Evolutionary conservation across 768 basidiomycete genomes (phyloP).

Genomic region (Tylopilus rubrobrunneus): DNA sequence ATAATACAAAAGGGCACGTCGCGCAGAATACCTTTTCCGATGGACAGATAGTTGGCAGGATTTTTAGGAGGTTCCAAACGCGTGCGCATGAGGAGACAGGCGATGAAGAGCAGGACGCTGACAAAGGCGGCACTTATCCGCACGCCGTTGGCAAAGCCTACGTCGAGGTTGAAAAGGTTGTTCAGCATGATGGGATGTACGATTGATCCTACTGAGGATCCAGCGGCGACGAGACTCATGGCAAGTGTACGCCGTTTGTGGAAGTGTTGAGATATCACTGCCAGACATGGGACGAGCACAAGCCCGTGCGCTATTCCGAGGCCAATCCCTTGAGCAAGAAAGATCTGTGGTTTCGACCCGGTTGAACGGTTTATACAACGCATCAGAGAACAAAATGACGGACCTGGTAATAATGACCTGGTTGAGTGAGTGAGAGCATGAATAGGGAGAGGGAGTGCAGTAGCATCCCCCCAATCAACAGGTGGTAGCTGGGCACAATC

Average conservation of each 20-base stretch:
- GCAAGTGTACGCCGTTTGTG: constrained; percentile 37
- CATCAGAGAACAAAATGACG: constrained; percentile 3
- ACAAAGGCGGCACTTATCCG: constrained; percentile 44
- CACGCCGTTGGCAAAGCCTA: constrained; percentile 46
- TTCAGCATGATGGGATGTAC: constrained; percentile 33
- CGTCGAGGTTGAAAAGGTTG: constrained; percentile 12
- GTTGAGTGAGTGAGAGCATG: constrained; percentile 43
- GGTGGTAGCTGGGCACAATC: constrained; percentile 32
- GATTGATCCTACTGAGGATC: constrained; percentile 30
- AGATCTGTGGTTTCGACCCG: constrained; percentile 30
- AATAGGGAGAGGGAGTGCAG: constrained; percentile 40
- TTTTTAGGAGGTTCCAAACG: constrained; percentile 34
- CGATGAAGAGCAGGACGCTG: constrained; percentile 33
- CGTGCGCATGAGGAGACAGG: constrained; percentile 34
- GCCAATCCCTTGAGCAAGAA: constrained; percentile 47
- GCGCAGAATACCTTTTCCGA: constrained; percentile 11
- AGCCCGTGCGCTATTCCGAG: constrained; percentile 45
- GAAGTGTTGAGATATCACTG: constrained; percentile 46
- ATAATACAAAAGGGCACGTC: constrained; percentile 20
- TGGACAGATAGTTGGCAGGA: constrained; percentile 11
- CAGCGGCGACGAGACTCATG: constrained; percentile 40
- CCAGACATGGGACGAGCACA: constrained; percentile 41
- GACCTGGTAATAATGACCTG: constrained; percentile 42
- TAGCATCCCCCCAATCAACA: constrained; percentile 43
- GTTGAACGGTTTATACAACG: not conserved